A percentile compares a stretch with the other conserved stretches of the same genome.
phyloP scores from a whole-genome alignment of 2,329 filamentous ascomycete species.

The Penicillium sp. region DNA sequence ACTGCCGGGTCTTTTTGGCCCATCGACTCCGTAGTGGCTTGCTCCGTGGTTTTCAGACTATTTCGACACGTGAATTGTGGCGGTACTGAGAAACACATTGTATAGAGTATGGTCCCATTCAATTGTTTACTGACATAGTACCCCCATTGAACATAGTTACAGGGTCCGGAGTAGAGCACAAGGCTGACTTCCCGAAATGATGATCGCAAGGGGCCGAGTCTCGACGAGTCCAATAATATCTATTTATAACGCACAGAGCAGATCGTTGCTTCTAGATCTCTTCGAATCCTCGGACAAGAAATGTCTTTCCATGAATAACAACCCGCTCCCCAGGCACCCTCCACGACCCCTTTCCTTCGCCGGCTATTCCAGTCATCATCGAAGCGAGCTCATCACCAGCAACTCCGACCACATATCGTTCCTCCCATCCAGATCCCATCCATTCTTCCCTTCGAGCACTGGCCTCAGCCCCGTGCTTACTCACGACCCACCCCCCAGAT shows the following conservation, averaged over 20 bases:
- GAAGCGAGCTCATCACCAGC: slow-evolving; percentile 20
- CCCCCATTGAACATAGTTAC: no score
- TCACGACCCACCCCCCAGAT: slow-evolving; percentile 12
- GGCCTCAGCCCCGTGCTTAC: slow-evolving; percentile 26
- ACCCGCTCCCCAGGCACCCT: slow-evolving; percentile 20
- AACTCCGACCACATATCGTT: slow-evolving; percentile 19
- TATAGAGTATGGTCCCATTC: background rate
- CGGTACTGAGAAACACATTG: background rate
- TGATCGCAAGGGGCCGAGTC: background rate
- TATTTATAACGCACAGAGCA: background rate
- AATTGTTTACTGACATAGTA: no score
- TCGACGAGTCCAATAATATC: background rate
- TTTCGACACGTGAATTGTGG: background rate
- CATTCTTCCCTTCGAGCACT: slow-evolving; percentile 33
- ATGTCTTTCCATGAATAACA: slow-evolving; percentile 15
- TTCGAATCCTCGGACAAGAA: slow-evolving; percentile 31
- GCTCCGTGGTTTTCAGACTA: background rate
- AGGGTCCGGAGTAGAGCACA: no score
- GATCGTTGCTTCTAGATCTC: slow-evolving; percentile 8
- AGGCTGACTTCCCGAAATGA: no score
- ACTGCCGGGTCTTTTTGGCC: background rate
- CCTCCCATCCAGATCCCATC: slow-evolving; percentile 16
- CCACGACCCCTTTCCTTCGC: slow-evolving; percentile 15
- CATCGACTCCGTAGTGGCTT: background rate
- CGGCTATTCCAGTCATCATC: slow-evolving; percentile 15